These are phyloP conservation scores for Microcos paniculata DNA, from an alignment of 345 rosid genomes.

Conservation along the genomic window DNA sequence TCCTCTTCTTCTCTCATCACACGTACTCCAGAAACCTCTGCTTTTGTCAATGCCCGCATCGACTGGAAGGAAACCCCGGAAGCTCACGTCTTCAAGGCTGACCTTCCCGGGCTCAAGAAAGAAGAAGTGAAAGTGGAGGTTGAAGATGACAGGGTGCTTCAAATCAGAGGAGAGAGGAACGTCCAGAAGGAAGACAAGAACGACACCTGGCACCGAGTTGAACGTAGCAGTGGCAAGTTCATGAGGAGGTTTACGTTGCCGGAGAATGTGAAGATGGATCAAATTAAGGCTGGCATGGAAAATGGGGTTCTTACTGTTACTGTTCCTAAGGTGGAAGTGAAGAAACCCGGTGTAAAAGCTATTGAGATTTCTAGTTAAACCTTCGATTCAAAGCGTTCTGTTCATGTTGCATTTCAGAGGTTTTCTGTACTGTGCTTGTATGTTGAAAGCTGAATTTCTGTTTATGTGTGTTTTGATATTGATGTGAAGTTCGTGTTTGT, in stretches of 20 bases:
- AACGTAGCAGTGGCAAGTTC: conserved; percentile 9
- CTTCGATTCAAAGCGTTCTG: too few species aligned
- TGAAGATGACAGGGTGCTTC: conserved; percentile 10
- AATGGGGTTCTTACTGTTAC: conserved; percentile 42
- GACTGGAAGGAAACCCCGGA: conserved; percentile 4
- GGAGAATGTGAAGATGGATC: conserved; percentile 36
- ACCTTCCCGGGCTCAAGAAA: not conserved
- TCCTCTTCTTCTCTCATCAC: not conserved
- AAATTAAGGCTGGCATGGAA: conserved; percentile 41
- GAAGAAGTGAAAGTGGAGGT: conserved; percentile 11
- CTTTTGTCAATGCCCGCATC: not conserved
- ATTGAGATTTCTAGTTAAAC: conserved; percentile 28
- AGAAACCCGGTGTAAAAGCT: conserved; percentile 30
- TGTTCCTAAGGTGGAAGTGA: conserved; percentile 35
- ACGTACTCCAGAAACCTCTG: not conserved
- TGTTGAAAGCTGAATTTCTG: not conserved
- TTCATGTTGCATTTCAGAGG: too few species aligned
- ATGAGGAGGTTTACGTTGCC: conserved; percentile 35
- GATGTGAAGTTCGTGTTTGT: too few species aligned
- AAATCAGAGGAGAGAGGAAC: not conserved
- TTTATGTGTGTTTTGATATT: not conserved
- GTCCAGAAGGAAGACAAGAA: conserved; percentile 4
- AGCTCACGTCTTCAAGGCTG: conserved; percentile 7
- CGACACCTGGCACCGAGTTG: conserved; percentile 4
- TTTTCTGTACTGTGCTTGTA: too few species aligned